phyloP scores from a whole-genome alignment of 306 rosid species.

The Luffa aegyptiaca region DNA sequence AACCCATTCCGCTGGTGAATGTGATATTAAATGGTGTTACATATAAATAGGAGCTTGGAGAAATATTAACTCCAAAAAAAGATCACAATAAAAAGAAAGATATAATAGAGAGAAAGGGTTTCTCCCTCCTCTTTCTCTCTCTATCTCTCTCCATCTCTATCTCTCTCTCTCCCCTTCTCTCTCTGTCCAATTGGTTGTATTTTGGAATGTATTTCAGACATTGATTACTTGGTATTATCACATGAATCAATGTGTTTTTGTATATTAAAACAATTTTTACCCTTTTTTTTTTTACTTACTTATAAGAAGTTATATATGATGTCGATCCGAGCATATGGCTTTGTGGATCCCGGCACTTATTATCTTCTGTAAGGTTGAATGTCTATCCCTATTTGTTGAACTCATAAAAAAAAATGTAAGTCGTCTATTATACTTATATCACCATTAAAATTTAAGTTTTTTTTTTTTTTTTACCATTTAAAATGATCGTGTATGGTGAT shows the following conservation, averaged over 20 bases:
- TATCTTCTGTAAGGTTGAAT: not conserved
- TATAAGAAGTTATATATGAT: not conserved
- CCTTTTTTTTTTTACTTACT: not conserved
- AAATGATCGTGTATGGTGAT: no score
- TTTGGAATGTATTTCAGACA: slow-evolving; percentile 2
- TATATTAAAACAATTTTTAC: not conserved
- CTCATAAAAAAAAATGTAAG: not conserved
- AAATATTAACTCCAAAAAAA: not conserved
- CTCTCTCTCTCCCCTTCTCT: not conserved
- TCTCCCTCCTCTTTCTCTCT: slow-evolving; percentile 3
- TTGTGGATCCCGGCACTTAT: not conserved
- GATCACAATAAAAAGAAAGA: not conserved
- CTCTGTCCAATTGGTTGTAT: not conserved
- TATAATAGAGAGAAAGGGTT: not conserved
- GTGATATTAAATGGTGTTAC: not conserved
- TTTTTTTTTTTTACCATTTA: no score
- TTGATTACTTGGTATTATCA: not conserved
- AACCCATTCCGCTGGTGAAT: slow-evolving; percentile 47
- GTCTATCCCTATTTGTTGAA: not conserved
- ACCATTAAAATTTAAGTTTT: no score
- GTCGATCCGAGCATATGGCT: not conserved
- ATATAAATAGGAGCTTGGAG: slow-evolving; percentile 1
- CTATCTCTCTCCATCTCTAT: not conserved
- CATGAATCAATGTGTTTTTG: not conserved
- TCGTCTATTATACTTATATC: no score